phyloP scores from a whole-genome alignment of 2,329 filamentous ascomycete genomes.

The Monosporascus sp. region DNA sequence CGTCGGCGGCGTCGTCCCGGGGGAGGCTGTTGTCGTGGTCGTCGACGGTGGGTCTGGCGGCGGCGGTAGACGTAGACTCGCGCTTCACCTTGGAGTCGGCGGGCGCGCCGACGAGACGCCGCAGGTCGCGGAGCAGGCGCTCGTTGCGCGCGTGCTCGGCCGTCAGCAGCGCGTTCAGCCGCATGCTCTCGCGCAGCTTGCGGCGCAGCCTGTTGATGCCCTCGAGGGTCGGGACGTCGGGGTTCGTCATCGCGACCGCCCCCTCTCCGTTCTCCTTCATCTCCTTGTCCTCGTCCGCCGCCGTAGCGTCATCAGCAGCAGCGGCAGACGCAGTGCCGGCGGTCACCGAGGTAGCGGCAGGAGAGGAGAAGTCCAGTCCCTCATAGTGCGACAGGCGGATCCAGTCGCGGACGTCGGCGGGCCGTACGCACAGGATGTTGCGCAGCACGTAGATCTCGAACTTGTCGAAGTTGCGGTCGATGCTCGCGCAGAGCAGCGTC shows the following conservation, averaged over 20 bases:
- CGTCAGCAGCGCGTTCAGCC: conserved; percentile 55
- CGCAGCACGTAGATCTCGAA: conserved; percentile 86
- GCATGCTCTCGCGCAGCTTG: conserved; percentile 51
- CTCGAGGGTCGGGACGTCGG: conserved; percentile 54
- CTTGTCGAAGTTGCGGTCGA: conserved; percentile 80
- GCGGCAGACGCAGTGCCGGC: not conserved
- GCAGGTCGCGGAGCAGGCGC: conserved; percentile 21
- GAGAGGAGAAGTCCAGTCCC: conserved; percentile 45
- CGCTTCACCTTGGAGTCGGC: conserved; percentile 18
- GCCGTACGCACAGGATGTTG: conserved; percentile 69
- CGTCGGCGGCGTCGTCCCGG: no score
- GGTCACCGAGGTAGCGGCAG: not conserved
- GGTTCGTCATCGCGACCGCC: conserved; percentile 18
- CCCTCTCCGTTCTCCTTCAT: conserved; percentile 9
- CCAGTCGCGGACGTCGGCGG: conserved; percentile 65
- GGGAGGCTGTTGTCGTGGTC: conserved; percentile 1
- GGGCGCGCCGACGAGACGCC: conserved; percentile 22
- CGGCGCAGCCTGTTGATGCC: conserved; percentile 66
- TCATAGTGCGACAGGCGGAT: conserved; percentile 83
- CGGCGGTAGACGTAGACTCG: conserved; percentile 11
- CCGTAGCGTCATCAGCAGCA: not conserved
- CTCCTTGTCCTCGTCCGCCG: conserved; percentile 4
- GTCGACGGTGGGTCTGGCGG: not conserved
- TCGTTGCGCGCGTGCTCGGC: conserved; percentile 43
- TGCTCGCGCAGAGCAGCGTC: conserved; percentile 72